phyloP scores from a whole-genome alignment of 352 stramenopile genomes.

The Pythium rhizo-oryzae region DNA sequence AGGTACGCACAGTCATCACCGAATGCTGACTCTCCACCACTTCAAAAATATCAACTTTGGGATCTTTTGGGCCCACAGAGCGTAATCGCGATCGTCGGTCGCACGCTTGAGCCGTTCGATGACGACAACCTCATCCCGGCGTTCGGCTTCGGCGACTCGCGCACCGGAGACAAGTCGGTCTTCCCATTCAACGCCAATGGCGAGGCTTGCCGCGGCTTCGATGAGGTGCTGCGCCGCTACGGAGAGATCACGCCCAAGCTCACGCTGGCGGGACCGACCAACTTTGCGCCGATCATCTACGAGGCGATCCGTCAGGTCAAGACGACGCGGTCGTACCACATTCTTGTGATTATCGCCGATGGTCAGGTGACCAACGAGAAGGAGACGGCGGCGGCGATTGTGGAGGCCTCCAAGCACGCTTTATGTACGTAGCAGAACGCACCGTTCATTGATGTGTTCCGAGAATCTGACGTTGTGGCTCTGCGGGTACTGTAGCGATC shows the following conservation, averaged over 20 bases:
- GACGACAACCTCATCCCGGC: conserved; percentile 73
- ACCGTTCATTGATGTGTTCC: background rate
- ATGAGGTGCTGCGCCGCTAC: conserved; percentile 59
- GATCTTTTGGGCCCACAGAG: conserved; percentile 30
- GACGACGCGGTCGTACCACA: conserved; percentile 53
- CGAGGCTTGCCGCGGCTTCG: conserved; percentile 51
- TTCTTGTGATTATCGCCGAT: conserved; percentile 80
- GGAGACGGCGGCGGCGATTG: conserved; percentile 66
- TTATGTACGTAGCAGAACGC: conserved; percentile 47
- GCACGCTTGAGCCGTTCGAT: conserved; percentile 66
- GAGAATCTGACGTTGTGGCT: background rate
- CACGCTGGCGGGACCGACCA: conserved; percentile 60
- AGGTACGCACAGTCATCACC: conserved; percentile 27
- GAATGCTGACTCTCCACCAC: background rate
- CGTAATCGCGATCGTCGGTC: conserved; percentile 72
- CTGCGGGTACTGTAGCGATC: conserved; percentile 44
- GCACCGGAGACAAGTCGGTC: conserved; percentile 51
- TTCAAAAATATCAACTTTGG: no score
- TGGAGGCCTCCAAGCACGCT: conserved; percentile 69
- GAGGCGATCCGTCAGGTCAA: conserved; percentile 63
- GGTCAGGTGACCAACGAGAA: conserved; percentile 71
- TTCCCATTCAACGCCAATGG: conserved; percentile 53
- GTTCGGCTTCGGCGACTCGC: conserved; percentile 75
- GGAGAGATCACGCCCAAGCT: conserved; percentile 51
- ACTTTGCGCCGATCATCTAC: conserved; percentile 83